Base-by-base conservation (phyloP, 2,329 filamentous ascomycete species). In the Penicillium sp. region DNA sequence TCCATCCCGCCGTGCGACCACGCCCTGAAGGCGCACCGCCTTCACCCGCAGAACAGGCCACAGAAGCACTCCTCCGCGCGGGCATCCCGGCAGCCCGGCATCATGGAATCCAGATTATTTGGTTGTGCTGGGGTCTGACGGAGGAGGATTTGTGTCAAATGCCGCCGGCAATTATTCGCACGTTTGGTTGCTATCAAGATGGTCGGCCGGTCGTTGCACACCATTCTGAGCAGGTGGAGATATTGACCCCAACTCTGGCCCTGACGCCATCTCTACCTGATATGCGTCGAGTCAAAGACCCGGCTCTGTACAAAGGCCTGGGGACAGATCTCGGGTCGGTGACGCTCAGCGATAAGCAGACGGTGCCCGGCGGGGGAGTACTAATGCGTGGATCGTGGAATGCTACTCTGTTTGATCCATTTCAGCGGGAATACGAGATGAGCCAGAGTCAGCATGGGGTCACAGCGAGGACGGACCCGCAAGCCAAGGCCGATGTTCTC, bases 381-480 rank as follows among this genome's bases (percentile, higher is more conserved):
- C 67, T 83, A 27, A 74, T 80, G 62, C 66, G 73, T 1, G 75
- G 72, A n/a, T 67, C 68, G 8, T 83, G 80, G 80, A 83, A 83
- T 61, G 71, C 77, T 26, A 72, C 65, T 4, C 64, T 83, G 7
- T 78, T 76, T 52, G 67, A 67, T 7, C 69, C 74, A 9, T 66
- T 82, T 24, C 66, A 70, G 32, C 60, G 51, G 6, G 61, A 68
- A 13, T 71, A 72, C 41, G 49, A 65, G 48, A 8, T 39, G 48
- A 2, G n/a, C 24, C 4, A 11, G 24, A 12, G 3, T 28, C 29
- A 11, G 4, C 11, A 7, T 11, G 2, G 3, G 4, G 7, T 11
- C 29, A 13, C 11, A 4, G 8, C 6, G 2, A 9, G 3, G 5
- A 33, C 25, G 7, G 6, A 13, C 41, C 4, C 24, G 7, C 41